A percentile compares a stretch with the other conserved stretches of the same genome.
phyloP scores from a whole-genome alignment of 352 stramenopile genomes.

The Pythium phragmiticola region DNA sequence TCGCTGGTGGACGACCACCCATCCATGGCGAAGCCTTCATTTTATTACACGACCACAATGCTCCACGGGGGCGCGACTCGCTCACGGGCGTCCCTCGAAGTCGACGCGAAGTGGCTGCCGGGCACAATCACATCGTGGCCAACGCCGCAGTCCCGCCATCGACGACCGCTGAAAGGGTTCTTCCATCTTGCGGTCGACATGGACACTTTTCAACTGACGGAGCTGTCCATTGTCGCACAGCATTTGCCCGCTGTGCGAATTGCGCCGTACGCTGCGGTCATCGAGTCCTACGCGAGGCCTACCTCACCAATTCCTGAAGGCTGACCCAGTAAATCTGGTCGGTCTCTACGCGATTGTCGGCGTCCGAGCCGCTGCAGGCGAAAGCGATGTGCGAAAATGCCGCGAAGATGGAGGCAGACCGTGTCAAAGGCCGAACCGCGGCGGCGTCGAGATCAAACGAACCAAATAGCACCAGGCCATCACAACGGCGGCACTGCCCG shows the following conservation, averaged over 20 bases:
- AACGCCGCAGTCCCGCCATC: conserved; percentile 36
- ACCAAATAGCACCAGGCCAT: too few species aligned
- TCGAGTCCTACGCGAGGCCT: conserved; percentile 42
- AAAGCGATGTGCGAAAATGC: too few species aligned
- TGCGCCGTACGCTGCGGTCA: conserved; percentile 44
- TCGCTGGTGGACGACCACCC: conserved; percentile 15
- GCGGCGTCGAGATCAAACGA: too few species aligned
- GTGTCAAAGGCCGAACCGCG: too few species aligned
- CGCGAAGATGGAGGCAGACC: too few species aligned
- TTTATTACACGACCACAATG: conserved; percentile 32
- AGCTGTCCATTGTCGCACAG: conserved; percentile 48
- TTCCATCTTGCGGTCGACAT: conserved; percentile 34
- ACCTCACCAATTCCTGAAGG: too few species aligned
- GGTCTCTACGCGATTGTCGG: too few species aligned
- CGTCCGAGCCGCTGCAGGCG: too few species aligned
- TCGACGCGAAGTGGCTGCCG: conserved; percentile 51
- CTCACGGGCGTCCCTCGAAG: conserved; percentile 10
- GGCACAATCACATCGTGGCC: conserved; percentile 47
- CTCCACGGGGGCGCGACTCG: conserved; percentile 39
- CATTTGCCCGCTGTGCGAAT: conserved; percentile 33
- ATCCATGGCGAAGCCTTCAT: neutral
- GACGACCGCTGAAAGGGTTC: conserved; percentile 48
- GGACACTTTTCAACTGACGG: conserved; percentile 27
- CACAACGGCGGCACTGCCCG: too few species aligned
- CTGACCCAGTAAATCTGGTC: too few species aligned